Percentiles rank a stretch among this genome's conserved stretches.
These are phyloP conservation scores for Sphaerosporella brunnea DNA, from an alignment of 495 filamentous ascomycete species.

Conservation along the genomic window DNA sequence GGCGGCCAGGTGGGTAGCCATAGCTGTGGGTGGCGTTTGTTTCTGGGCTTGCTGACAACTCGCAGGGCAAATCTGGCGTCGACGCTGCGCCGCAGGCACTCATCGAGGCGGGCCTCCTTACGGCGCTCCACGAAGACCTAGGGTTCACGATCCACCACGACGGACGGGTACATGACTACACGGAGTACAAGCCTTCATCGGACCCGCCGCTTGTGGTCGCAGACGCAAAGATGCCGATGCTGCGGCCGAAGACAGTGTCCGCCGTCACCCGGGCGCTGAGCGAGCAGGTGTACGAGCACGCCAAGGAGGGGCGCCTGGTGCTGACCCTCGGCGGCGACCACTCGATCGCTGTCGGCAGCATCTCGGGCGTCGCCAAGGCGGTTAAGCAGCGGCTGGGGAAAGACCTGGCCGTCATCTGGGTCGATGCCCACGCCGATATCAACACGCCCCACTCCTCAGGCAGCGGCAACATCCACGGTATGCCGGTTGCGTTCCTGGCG, in stretches of 20 bases:
- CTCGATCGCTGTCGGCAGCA: conserved; percentile 84
- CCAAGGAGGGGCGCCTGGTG: conserved; percentile 67
- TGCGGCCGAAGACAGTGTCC: conserved; percentile 74
- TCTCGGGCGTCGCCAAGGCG: conserved; percentile 69
- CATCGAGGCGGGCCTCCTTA: conserved; percentile 73
- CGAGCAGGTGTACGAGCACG: conserved; percentile 73
- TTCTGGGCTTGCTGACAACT: conserved; percentile 10
- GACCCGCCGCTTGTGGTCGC: conserved; percentile 58
- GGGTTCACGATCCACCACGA: conserved; percentile 77
- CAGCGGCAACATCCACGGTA: conserved; percentile 92
- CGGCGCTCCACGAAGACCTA: conserved; percentile 66
- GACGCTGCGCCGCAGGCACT: conserved; percentile 85
- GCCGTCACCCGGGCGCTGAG: conserved; percentile 67
- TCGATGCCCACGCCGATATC: conserved; percentile 95
- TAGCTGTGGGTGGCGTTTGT: no score
- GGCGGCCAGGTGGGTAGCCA: conserved; percentile 97
- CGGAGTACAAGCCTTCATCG: conserved; percentile 48
- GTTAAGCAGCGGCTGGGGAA: conserved; percentile 54
- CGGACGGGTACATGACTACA: conserved; percentile 65
- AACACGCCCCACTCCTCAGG: conserved; percentile 81
- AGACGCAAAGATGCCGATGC: conserved; percentile 40
- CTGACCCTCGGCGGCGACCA: conserved; percentile 93
- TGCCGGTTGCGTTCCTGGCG: conserved; percentile 88
- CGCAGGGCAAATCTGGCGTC: conserved; percentile 73
- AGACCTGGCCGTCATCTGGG: conserved; percentile 92